Percentiles rank a stretch among this genome's conserved stretches.
These are phyloP conservation scores for Apiospora arundinis DNA, from an alignment of 2,329 filamentous ascomycete species.

Conservation along the genomic window DNA sequence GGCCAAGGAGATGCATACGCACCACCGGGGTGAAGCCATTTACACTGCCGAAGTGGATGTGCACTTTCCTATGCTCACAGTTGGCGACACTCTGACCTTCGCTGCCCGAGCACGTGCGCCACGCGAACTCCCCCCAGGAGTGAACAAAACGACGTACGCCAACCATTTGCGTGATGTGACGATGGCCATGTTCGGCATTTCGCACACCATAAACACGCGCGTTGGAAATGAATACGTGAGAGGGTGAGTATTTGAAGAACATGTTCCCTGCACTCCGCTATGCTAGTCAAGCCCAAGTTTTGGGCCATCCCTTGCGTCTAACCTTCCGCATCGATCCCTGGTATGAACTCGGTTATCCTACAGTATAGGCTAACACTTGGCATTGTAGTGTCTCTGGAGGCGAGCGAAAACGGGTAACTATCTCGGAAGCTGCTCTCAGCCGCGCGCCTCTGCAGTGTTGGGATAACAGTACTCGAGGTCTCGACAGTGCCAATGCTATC, in stretches of 20 bases:
- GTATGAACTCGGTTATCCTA: not conserved
- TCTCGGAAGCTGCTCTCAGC: constrained; percentile 62
- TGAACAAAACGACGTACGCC: constrained; percentile 58
- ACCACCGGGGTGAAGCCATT: constrained; percentile 81
- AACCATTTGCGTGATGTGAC: constrained; percentile 70
- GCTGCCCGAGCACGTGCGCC: constrained; percentile 73
- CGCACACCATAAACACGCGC: constrained; percentile 73
- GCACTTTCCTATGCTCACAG: constrained; percentile 76
- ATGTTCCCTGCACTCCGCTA: not conserved
- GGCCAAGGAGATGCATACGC: constrained; percentile 74
- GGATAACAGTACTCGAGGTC: constrained; percentile 75
- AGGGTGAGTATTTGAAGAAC: not conserved
- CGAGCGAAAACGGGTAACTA: constrained; percentile 70
- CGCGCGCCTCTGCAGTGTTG: constrained; percentile 64
- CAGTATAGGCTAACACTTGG: not conserved
- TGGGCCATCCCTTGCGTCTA: not conserved
- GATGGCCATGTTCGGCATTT: constrained; percentile 76
- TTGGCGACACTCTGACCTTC: constrained; percentile 79
- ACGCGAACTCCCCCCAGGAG: constrained; percentile 61
- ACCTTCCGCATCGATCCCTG: not conserved
- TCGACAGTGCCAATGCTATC: constrained; percentile 75
- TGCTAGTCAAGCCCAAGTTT: not conserved
- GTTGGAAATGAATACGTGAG: constrained; percentile 74
- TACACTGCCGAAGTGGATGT: constrained; percentile 85
- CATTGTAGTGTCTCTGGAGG: constrained; percentile 72